phyloP scores from a whole-genome alignment of 192 early-diverging fungal genomes.

The Backusella circina region DNA sequence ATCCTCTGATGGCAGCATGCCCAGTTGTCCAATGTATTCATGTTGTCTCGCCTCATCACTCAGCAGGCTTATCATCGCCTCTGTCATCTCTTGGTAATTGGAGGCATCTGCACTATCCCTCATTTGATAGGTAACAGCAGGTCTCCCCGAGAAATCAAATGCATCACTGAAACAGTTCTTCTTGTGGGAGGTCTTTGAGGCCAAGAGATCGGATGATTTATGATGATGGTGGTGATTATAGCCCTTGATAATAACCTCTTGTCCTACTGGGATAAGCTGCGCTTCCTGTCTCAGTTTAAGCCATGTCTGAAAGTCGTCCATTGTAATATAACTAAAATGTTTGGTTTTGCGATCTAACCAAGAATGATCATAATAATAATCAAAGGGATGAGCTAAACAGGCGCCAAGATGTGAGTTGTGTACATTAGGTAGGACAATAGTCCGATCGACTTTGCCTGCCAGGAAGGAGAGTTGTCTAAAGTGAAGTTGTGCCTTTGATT shows the following conservation, averaged over 20 bases:
- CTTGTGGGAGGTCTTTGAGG: neutral
- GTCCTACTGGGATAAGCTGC: slow-evolving; percentile 6
- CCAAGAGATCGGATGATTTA: neutral
- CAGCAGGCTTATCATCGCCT: neutral
- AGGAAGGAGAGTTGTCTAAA: slow-evolving; percentile 35
- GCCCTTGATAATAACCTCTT: slow-evolving; percentile 25
- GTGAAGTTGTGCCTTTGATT: slow-evolving; percentile 44
- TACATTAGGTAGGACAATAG: slow-evolving; percentile 43
- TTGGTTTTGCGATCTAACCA: slow-evolving; percentile 31
- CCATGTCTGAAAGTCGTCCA: slow-evolving; percentile 29
- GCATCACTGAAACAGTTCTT: slow-evolving; percentile 26
- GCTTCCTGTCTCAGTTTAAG: slow-evolving; percentile 11
- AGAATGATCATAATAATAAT: slow-evolving; percentile 32
- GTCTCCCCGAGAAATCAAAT: slow-evolving; percentile 17
- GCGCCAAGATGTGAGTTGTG: slow-evolving; percentile 33
- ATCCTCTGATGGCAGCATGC: neutral
- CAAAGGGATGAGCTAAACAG: slow-evolving; percentile 28
- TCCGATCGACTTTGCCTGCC: slow-evolving; percentile 27
- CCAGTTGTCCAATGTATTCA: neutral
- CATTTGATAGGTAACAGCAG: neutral
- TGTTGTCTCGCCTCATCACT: slow-evolving; percentile 3
- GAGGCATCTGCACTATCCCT: neutral
- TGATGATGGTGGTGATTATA: neutral
- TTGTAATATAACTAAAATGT: slow-evolving; percentile 29
- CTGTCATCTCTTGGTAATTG: neutral